Base-by-base conservation (phyloP, 75 land plant genomes). In the Pinus albicaulis region DNA sequence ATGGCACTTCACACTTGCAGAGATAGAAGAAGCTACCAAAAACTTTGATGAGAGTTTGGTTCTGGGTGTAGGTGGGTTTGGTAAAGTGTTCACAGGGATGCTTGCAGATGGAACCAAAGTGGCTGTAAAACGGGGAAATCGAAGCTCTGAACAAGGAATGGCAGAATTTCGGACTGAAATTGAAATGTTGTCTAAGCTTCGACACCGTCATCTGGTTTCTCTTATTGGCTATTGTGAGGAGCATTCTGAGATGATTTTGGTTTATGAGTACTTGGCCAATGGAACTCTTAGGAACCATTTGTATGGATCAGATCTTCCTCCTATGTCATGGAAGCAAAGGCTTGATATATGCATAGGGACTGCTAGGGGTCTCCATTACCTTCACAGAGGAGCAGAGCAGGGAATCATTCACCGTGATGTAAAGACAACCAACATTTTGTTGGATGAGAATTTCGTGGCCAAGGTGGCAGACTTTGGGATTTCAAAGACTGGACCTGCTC, bases 341-440 rank as follows among this genome's bases (percentile, higher is more conserved):
- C 91, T 95, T 12, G 95, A 95, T 75, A 92, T 92, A 56, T 95
- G 98, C 87, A 92, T 95, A 36, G 98, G 98, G 34, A 88, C 95
- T 55, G 98, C 98, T 2, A 77, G 90, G 1, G 98, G 98, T 11
- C 76, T 95, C 19, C 98, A 95, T 80, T 95, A 92, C 76, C 90
- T 95, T 56, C 98, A 95, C 90, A 95, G 95, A 3, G 98, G 93
- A 8, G 86, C 95, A 13, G 78, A 85, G 15, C 90, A 87, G 16
- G 86, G 88, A 19, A 91, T 83, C 22, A 86, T 86, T 70, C 88
- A 86, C 41, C 77, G 88, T 15, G 86, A 83, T 74, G 88, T 86
- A 20, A 86, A 86, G 59, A 80, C 86, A 23, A 86, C 88, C 7
- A 86, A 86, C 71, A 86, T 86, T 63, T 74, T 86, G 17, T 63